Evolutionary conservation across 441 rosid genomes (phyloP).

Genomic region (Flueggea neowawraea): DNA sequence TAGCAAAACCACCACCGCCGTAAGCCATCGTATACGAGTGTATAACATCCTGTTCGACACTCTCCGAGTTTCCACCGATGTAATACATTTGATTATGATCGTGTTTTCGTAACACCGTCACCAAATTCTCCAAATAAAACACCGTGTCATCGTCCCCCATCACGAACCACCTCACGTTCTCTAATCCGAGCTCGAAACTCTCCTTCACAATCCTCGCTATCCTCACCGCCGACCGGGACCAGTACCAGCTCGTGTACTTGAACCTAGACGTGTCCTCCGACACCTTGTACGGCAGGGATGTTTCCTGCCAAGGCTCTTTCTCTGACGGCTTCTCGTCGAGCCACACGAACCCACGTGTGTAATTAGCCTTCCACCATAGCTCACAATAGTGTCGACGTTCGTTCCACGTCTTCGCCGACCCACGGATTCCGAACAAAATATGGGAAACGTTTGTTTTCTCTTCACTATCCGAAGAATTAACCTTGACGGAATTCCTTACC

Average conservation of each 20-base stretch:
- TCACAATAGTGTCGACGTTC: slow-evolving; percentile 55
- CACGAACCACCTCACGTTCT: slow-evolving; percentile 79
- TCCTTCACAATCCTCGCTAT: slow-evolving; percentile 83
- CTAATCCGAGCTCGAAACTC: slow-evolving; percentile 57
- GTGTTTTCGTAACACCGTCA: slow-evolving; percentile 52
- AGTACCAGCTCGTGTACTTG: slow-evolving; percentile 61
- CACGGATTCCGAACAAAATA: slow-evolving; percentile 71
- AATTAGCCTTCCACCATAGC: slow-evolving; percentile 76
- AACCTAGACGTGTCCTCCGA: slow-evolving; percentile 67
- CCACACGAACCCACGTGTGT: slow-evolving; percentile 76
- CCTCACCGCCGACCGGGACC: slow-evolving; percentile 72
- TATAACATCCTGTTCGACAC: slow-evolving; percentile 67
- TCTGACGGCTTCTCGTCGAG: slow-evolving; percentile 55
- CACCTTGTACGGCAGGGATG: slow-evolving; percentile 56
- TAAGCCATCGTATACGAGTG: slow-evolving; percentile 78
- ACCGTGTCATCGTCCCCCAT: slow-evolving; percentile 94
- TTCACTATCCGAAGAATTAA: slow-evolving; percentile 1
- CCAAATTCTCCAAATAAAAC: slow-evolving; percentile 66
- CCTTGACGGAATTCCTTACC: neutral
- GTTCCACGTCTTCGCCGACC: slow-evolving; percentile 77
- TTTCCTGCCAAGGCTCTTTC: slow-evolving; percentile 27
- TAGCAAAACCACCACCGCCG: slow-evolving; percentile 87
- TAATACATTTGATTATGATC: slow-evolving; percentile 87
- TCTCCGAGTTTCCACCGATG: slow-evolving; percentile 79
- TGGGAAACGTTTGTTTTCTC: slow-evolving; percentile 54